Evolutionary conservation across 106 monocot species (phyloP), one percentile per base, ranked within the genome.

Genomic region (Dactylorhiza incarnata): DNA sequence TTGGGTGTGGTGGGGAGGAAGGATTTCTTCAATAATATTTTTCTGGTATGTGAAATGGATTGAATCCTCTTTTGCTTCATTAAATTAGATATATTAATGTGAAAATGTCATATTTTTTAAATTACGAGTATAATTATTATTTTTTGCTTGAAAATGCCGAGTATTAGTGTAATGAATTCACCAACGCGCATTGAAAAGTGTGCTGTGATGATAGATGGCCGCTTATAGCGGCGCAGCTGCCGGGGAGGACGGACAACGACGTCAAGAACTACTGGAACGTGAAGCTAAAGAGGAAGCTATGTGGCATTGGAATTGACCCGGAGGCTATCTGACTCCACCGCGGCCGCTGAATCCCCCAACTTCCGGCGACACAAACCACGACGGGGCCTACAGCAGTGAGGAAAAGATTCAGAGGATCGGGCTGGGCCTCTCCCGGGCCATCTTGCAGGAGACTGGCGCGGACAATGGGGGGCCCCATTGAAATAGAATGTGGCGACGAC

Each of bases 251-350:
- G 9, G 97, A 97, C 76, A 97, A 97, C 78, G 97, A 97, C 62
- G 94, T 97, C 7, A 97, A 97, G 94, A 97, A 97, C 77, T 85
- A 97, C 80, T 97, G 97, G 97, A 97, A 97, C 89, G 94, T 93
- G 24, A 97, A 97, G 81, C 91, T 97, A 71, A 97, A 94, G 91
- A 97, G 94, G 91, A 97, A 91, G 76, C 84, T 97, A 17, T 87
- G 91, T 0, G 87, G 97, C 12, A 94, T 94, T 89, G 97, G 97
- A 43, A 97, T 97, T 65, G 97, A 97, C 59, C 97, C 93, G 17
- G 48, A 22, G 15, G 61, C 15, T 46, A 46, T 45, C 16, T n/a
- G 0, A 69, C n/a, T 45, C 45, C 69, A 6, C 2, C 29, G 12
- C 12, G 2, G 12, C 26, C 10, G 5, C 24, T 25, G 0, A n/a